A percentile compares a stretch with the other conserved stretches of the same genome.
Evolutionary conservation across 176 grass and related monocot species (phyloP).

Genomic region (Rhynchospora tenuis): DNA sequence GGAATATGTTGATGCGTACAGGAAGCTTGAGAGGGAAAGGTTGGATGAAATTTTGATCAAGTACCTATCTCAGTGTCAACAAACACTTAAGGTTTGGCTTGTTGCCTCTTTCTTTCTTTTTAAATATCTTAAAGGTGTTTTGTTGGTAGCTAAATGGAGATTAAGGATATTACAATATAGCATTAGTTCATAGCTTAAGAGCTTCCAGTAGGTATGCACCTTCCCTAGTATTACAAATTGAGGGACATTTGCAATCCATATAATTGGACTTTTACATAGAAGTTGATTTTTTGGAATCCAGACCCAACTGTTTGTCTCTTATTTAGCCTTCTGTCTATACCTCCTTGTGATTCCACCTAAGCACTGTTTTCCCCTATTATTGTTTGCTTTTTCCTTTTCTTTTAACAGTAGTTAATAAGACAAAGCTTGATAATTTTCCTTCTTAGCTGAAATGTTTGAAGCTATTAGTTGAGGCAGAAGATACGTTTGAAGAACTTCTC

Average conservation of each 20-base stretch:
- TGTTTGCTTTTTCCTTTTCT: background rate
- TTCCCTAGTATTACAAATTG: background rate
- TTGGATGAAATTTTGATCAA: slow-evolving; percentile 16
- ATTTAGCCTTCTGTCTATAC: background rate
- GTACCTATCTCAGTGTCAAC: slow-evolving; percentile 19
- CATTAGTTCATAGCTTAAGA: background rate
- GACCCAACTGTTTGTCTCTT: background rate
- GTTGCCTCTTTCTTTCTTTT: background rate
- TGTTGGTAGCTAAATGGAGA: background rate
- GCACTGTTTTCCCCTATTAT: background rate
- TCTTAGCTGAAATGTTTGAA: slow-evolving; percentile 19
- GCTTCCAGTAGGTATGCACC: background rate
- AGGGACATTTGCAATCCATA: background rate
- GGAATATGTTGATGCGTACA: slow-evolving; percentile 9
- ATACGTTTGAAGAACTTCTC: slow-evolving; percentile 10
- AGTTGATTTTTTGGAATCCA: background rate
- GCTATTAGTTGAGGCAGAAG: slow-evolving; percentile 5
- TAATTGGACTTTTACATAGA: background rate
- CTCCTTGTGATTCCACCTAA: background rate
- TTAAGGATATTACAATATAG: background rate
- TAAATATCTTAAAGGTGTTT: background rate
- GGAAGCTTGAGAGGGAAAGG: slow-evolving; percentile 18
- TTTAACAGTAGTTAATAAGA: background rate
- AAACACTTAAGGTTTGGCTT: slow-evolving; percentile 5
- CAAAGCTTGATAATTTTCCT: background rate